phyloP scores from a whole-genome alignment of 306 rosid species.

The Vigna unguiculata region DNA sequence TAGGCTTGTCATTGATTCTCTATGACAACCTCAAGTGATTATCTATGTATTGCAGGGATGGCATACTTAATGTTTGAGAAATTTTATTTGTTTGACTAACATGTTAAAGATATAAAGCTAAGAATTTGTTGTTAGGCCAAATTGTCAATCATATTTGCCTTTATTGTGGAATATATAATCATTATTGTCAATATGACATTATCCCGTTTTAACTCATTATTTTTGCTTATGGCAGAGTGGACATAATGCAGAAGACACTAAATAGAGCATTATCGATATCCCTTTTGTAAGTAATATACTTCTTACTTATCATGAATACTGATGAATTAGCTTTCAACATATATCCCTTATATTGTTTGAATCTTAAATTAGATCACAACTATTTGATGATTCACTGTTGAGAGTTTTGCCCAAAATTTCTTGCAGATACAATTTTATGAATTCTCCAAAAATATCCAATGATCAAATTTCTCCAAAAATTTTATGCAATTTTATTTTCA shows the following conservation, averaged over 20 bases:
- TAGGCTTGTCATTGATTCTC: too few relatives aligned
- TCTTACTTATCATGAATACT: slow-evolving; percentile 21
- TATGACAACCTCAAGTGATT: too few relatives aligned
- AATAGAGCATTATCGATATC: slow-evolving; percentile 15
- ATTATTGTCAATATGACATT: neutral
- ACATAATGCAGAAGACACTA: neutral
- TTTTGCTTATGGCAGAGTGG: slow-evolving; percentile 17
- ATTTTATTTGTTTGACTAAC: too few relatives aligned
- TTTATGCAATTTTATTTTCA: too few relatives aligned
- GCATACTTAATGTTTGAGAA: too few relatives aligned
- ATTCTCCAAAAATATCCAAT: slow-evolving; percentile 67
- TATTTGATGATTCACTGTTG: slow-evolving; percentile 20
- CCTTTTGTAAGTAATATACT: slow-evolving; percentile 10
- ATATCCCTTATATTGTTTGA: slow-evolving; percentile 14
- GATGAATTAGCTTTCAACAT: slow-evolving; percentile 26
- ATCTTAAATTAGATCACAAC: slow-evolving; percentile 29
- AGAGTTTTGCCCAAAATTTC: slow-evolving; percentile 19
- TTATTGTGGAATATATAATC: neutral
- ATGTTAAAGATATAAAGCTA: too few relatives aligned
- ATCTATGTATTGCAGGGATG: too few relatives aligned
- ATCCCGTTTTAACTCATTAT: neutral
- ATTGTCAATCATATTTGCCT: too few relatives aligned
- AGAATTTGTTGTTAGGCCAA: too few relatives aligned
- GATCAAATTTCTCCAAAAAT: slow-evolving; percentile 67
- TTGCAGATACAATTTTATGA: slow-evolving; percentile 84